A percentile compares a stretch with the other conserved stretches of the same genome.
Evolutionary conservation across 1,284 basidiomycete species (phyloP).

Genomic region (Singerocomus inundabilis): DNA sequence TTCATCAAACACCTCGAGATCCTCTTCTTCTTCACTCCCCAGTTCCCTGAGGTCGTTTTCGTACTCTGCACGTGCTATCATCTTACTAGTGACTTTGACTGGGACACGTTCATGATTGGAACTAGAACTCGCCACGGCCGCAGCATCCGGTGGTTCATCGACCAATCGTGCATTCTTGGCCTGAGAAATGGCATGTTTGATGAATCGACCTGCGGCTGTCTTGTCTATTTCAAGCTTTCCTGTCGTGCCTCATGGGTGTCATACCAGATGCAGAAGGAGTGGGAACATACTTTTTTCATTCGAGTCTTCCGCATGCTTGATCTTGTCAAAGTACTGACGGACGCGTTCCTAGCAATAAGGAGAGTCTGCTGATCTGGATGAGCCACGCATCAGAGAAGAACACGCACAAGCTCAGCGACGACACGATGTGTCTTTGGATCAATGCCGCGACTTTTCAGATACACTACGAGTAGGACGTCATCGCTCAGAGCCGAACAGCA

Average conservation of each 20-base stretch:
- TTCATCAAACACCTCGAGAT: constrained; percentile 40
- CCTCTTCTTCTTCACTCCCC: constrained; percentile 45
- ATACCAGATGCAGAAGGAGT: neutral
- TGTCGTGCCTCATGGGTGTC: constrained; percentile 3
- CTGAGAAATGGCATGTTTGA: constrained; percentile 77
- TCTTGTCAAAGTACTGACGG: constrained; percentile 76
- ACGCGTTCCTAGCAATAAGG: constrained; percentile 57
- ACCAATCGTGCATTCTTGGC: constrained; percentile 40
- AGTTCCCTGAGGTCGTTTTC: constrained; percentile 51
- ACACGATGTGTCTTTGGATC: constrained; percentile 78
- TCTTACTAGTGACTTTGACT: constrained; percentile 63
- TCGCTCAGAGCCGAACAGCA: neutral
- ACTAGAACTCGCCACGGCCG: constrained; percentile 13
- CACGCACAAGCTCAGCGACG: constrained; percentile 63
- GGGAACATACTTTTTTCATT: constrained; percentile 48
- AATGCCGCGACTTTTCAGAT: constrained; percentile 72
- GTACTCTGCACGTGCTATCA: constrained; percentile 63
- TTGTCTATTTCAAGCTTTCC: constrained; percentile 55
- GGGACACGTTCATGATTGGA: constrained; percentile 38
- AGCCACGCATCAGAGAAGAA: neutral
- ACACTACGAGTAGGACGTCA: constrained; percentile 48
- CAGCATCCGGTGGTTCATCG: constrained; percentile 23
- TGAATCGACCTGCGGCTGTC: constrained; percentile 74
- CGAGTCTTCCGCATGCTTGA: constrained; percentile 68
- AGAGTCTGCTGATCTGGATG: neutral